Base-by-base conservation (phyloP, 192 early-diverging fungal genomes). In the Linnemannia hyalina region DNA sequence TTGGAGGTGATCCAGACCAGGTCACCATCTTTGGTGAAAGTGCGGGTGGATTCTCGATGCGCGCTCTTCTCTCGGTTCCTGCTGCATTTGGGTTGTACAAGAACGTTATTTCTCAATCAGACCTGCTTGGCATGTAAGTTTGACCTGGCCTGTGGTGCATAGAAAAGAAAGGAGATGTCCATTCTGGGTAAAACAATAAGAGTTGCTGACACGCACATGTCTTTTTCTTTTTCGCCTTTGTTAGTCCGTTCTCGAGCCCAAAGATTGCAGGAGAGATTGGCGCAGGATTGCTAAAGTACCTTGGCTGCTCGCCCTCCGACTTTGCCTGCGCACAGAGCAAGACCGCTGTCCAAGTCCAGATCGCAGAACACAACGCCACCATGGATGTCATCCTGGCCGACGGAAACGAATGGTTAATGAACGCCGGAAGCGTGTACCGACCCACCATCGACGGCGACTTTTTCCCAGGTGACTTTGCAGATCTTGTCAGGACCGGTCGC, bases 1-100 rank as follows among this genome's bases (percentile, higher is more conserved):
- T 95, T 87, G 93, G 93, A 35, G 93, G 93, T 36, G 87, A 95
- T 88, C 88, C 93, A 13, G 80, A 76, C n/a, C 44, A 82, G 74
- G 77, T 94, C 8, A 95, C 94, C 15, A 87, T 91, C 36, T 87
- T 92, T 76, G 94, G 94, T 1, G 90, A 92, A 68, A 70, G 65
- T 65, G 74, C 81, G 0, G 81, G 81, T 3, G 81, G 49, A 20
- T 76, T 36, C 29, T 82, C 81, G n/a, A 44, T 82, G 55, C 81
- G 81, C 3, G 75, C 70, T 10, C 15, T 82, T n/a, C 69, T 82
- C 23, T 82, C 81, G 3, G 57, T 70, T 0, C 81, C 81, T 1
- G 63, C 74, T 10, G 81, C 81, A 0, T 77, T 76, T 73, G 57
- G 70, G 3, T 69, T 82, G 23, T 82, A 82, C 65, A 75, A 23